A percentile compares a stretch with the other conserved stretches of the same genome.
Evolutionary conservation across 2,329 filamentous ascomycete genomes (phyloP).

Genomic region (Botrytis hyacinthi): DNA sequence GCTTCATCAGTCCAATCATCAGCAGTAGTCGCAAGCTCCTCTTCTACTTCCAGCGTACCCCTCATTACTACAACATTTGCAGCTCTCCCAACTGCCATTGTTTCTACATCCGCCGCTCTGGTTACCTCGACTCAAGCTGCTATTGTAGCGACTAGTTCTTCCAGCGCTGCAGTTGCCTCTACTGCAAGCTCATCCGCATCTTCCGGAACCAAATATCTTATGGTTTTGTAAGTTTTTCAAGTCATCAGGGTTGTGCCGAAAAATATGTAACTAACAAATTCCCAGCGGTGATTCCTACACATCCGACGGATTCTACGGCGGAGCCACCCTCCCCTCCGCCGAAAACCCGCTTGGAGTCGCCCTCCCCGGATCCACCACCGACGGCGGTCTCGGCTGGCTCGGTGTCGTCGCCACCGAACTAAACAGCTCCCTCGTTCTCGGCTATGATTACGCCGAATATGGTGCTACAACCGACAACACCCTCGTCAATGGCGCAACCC

Average conservation of each 20-base stretch:
- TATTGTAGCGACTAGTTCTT: neutral
- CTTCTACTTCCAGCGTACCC: neutral
- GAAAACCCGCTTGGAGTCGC: neutral
- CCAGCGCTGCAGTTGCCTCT: neutral
- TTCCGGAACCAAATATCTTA: constrained; percentile 15
- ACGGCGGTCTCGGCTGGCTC: constrained; percentile 10
- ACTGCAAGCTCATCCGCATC: neutral
- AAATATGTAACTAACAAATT: neutral
- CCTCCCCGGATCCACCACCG: constrained; percentile 8
- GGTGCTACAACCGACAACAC: constrained; percentile 10
- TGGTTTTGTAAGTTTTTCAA: constrained; percentile 17
- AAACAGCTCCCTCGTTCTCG: constrained; percentile 11
- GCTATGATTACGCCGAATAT: constrained; percentile 14
- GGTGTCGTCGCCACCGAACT: constrained; percentile 5
- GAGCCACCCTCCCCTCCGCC: neutral
- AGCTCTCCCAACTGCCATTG: neutral
- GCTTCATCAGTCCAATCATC: neutral
- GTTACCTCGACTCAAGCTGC: neutral
- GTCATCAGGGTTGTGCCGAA: too few species aligned
- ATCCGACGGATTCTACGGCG: constrained; percentile 8
- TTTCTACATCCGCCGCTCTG: neutral
- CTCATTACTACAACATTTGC: neutral
- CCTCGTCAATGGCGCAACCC: neutral
- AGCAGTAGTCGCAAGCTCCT: neutral
- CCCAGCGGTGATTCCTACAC: constrained; percentile 10